Evolutionary conservation across 2,329 filamentous ascomycete genomes (phyloP), one percentile per base, ranked within the genome.

Genomic region (Diaporthe destruens): DNA sequence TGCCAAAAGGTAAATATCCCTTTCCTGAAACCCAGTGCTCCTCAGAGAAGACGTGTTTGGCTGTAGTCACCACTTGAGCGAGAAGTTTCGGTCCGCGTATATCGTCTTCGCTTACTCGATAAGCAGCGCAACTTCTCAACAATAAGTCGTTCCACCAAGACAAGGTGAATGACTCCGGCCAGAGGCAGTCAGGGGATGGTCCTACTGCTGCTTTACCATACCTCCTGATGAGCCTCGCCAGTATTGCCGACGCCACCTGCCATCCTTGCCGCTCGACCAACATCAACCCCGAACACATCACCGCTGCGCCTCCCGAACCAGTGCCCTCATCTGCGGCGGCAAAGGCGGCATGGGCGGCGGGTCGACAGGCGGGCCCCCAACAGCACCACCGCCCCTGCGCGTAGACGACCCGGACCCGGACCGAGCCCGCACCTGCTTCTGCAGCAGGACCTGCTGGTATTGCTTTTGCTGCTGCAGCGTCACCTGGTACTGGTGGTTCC

Each of bases 301-400:
- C 36, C 66, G 39, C 65, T 71, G 36, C 34, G 34, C 72, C 25
- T 72, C 70, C 70, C 72, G 54, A 9, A 54, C 34, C 16, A 63
- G 53, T 29, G 66, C 39, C 34, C 72, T 53, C 32, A 70, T 59
- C 44, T 74, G 71, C 29, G 47, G 42, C 25, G 72, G 72, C 65
- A 74, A 29, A 11, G 51, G 57, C 11, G 72, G 72, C 72, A 74
- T 70, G 5, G 72, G 72, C 14, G 72, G 72, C 53, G 44, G 25
- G 25, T 71, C 70, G 34, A 29, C 14, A 8, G 42, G 51, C 20
- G 53, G 59, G 6, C 39, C 44, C 11, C 68, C 68, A 9, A 71
- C 29, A 16, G 59, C 68, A 0, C 51, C 59, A 4, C 67, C 44
- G 20, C 32, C 57, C 25, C 72, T 71, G 4, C 72, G 72, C 55